Evolutionary conservation across 2,329 filamentous ascomycete genomes (phyloP).

Genomic region (Fusarium verrucosum): DNA sequence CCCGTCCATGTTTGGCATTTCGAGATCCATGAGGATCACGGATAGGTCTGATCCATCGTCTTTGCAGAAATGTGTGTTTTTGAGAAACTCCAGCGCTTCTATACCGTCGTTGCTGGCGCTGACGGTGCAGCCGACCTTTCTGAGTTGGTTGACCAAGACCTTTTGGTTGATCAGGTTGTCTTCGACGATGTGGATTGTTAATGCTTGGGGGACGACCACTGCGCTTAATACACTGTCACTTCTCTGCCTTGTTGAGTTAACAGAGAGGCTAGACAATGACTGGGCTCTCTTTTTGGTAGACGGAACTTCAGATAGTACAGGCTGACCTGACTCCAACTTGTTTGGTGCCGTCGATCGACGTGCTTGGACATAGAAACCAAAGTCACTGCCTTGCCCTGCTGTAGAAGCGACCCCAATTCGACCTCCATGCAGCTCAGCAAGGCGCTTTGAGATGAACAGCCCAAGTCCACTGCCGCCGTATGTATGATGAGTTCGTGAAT

Average conservation of each 20-base stretch:
- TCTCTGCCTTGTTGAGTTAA: background rate
- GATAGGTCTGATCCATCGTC: constrained; percentile 46
- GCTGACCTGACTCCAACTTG: constrained; percentile 16
- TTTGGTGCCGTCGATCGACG: constrained; percentile 52
- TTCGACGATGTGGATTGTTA: constrained; percentile 70
- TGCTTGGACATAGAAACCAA: constrained; percentile 70
- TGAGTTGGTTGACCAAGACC: constrained; percentile 70
- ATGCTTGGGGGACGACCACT: constrained; percentile 38
- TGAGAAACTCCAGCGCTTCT: constrained; percentile 59
- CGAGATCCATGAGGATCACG: constrained; percentile 57
- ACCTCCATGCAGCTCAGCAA: constrained; percentile 71
- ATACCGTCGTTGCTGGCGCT: constrained; percentile 70
- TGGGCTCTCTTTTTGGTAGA: background rate
- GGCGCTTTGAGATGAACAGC: constrained; percentile 70
- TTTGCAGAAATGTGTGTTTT: constrained; percentile 46
- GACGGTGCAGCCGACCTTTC: constrained; percentile 66
- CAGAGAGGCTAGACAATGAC: background rate
- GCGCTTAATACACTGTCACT: background rate
- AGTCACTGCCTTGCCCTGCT: constrained; percentile 66
- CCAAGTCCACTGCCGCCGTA: constrained; percentile 72
- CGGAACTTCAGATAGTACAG: background rate
- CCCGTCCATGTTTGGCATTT: constrained; percentile 62
- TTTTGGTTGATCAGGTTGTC: constrained; percentile 76
- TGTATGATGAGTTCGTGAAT: constrained; percentile 59
- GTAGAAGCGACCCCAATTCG: constrained; percentile 70